phyloP scores from a whole-genome alignment of 2,329 filamentous ascomycete genomes.

The Ophiostoma himal-ulmi region DNA sequence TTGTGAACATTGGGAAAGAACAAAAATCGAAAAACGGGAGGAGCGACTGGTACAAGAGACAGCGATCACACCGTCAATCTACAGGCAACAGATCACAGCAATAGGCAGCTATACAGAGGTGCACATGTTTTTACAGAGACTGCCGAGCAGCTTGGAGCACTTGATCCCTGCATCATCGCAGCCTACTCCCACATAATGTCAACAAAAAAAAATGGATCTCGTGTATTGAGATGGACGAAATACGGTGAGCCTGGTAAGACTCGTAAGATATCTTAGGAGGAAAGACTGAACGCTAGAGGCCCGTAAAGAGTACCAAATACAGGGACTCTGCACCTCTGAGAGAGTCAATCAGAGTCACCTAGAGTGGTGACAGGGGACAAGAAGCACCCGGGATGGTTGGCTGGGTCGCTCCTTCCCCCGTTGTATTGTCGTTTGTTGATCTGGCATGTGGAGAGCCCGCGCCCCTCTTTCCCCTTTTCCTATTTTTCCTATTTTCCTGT shows the following conservation, averaged over 20 bases:
- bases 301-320: neutral
- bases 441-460: conserved; percentile 7
- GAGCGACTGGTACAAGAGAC: neutral
- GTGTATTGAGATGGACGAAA: neutral
- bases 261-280: too few relatives aligned
- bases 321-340: neutral
- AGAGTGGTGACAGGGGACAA: neutral
- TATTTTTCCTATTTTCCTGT: neutral
- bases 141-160: neutral
- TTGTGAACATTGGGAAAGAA: conserved; percentile 1
- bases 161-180: conserved; percentile 2
- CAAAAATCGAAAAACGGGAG: neutral
- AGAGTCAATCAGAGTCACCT: too few relatives aligned
- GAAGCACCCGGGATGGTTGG: neutral
- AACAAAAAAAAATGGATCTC: neutral
- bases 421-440: conserved; percentile 15
- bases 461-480: conserved; percentile 15
- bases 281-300: neutral
- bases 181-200: neutral
- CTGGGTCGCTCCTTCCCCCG: conserved; percentile 1
- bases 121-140: conserved; percentile 4
- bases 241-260: neutral
- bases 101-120: too few relatives aligned
- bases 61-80: neutral
- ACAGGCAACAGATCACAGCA: neutral